Evolutionary conservation across 148 eudicot species (phyloP).

Genomic region (Polygonum maritimum): DNA sequence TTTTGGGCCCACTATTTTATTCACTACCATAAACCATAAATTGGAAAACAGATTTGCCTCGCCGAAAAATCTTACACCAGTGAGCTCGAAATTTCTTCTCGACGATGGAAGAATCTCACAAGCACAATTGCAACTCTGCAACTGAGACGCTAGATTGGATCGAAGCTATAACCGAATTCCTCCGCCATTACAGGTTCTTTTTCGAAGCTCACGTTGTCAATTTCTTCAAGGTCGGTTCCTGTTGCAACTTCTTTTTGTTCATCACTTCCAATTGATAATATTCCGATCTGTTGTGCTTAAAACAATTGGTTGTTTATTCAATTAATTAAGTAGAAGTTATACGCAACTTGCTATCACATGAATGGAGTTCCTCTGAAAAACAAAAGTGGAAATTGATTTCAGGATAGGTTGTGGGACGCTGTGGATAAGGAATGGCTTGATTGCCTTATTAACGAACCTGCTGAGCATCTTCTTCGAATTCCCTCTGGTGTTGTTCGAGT

Average conservation of each 20-base stretch:
- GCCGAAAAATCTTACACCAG: neutral
- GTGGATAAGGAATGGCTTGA: slow-evolving; percentile 81
- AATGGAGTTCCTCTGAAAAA: too few relatives aligned
- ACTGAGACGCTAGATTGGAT: slow-evolving; percentile 74
- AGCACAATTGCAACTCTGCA: slow-evolving; percentile 50
- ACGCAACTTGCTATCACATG: too few relatives aligned
- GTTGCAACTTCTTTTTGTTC: neutral
- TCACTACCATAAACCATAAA: neutral
- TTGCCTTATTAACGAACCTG: slow-evolving; percentile 52
- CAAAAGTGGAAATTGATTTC: neutral
- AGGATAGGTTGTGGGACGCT: slow-evolving; percentile 80
- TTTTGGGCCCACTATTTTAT: neutral
- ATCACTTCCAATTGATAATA: neutral
- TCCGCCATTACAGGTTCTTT: slow-evolving; percentile 54
- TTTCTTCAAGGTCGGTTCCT: slow-evolving; percentile 56
- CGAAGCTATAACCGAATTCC: slow-evolving; percentile 48
- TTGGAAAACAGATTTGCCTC: too few relatives aligned
- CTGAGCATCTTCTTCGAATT: slow-evolving; percentile 63
- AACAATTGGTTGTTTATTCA: too few relatives aligned
- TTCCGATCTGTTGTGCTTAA: neutral
- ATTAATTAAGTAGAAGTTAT: too few relatives aligned
- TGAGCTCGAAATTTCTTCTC: neutral
- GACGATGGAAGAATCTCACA: slow-evolving; percentile 23
- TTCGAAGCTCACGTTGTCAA: slow-evolving; percentile 66
- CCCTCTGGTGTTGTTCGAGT: slow-evolving; percentile 85